These are phyloP conservation scores for Hymenoscyphus salicellus DNA, from an alignment of 2,329 filamentous ascomycete genomes.

Conservation along the genomic window DNA sequence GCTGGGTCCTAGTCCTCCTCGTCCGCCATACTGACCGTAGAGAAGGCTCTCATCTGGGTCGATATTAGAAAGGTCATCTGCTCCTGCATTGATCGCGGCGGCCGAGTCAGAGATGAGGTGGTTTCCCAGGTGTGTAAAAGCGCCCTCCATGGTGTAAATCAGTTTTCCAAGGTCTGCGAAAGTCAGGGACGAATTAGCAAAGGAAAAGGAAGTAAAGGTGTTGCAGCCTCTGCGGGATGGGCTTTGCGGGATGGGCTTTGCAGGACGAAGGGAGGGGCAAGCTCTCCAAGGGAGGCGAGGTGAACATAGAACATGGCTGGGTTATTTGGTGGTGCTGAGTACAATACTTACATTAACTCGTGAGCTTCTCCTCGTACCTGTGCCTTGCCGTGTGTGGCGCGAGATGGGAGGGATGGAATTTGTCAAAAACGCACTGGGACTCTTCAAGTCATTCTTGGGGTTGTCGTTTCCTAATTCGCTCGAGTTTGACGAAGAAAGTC, in stretches of 20 bases:
- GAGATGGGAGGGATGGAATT: slow-evolving; percentile 22
- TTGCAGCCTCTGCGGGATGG: background rate
- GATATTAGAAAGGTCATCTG: slow-evolving; percentile 68
- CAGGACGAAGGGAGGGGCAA: background rate
- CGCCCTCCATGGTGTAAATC: slow-evolving; percentile 66
- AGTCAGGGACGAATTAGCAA: slow-evolving; percentile 15
- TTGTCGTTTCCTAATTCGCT: background rate
- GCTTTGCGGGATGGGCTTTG: background rate
- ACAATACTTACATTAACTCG: slow-evolving; percentile 17
- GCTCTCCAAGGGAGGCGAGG: background rate
- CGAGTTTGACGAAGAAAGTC: background rate
- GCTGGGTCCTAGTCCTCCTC: slow-evolving; percentile 47
- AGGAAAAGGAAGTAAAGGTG: background rate
- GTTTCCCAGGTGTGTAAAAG: slow-evolving; percentile 85
- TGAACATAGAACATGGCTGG: background rate
- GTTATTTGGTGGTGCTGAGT: background rate
- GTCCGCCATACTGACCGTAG: slow-evolving; percentile 64
- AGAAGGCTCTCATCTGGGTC: slow-evolving; percentile 79
- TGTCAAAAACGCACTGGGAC: slow-evolving; percentile 24
- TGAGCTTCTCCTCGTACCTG: slow-evolving; percentile 28
- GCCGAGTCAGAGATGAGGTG: slow-evolving; percentile 81
- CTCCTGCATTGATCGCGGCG: slow-evolving; percentile 79
- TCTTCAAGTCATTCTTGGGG: slow-evolving; percentile 35
- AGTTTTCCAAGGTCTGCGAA: slow-evolving; percentile 18
- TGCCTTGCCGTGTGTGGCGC: slow-evolving; percentile 37